A percentile compares a stretch with the other conserved stretches of the same genome.
Evolutionary conservation across 2,329 filamentous ascomycete species (phyloP).

Genomic region (Dactylellina leptospora): DNA sequence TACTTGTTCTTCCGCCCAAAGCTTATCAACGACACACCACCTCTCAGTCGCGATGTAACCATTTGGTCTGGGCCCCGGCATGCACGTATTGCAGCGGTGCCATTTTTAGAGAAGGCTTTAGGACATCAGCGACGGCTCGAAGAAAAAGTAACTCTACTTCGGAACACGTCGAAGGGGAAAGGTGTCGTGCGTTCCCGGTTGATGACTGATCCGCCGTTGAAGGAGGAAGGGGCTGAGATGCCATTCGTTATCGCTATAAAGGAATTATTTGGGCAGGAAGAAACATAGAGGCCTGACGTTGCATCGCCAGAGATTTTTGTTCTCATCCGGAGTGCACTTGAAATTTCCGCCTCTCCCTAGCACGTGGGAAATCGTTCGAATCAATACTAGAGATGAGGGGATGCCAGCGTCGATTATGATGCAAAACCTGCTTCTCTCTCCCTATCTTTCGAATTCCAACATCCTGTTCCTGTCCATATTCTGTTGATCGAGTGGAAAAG

Average conservation of each 20-base stretch:
- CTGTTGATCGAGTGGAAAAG: constrained; percentile 35
- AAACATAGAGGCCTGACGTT: constrained; percentile 38
- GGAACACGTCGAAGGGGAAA: constrained; percentile 13
- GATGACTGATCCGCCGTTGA: constrained; percentile 39
- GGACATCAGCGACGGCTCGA: constrained; percentile 3
- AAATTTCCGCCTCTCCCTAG: constrained; percentile 43
- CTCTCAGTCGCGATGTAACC: constrained; percentile 52
- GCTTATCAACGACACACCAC: constrained; percentile 50
- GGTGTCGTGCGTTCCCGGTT: constrained; percentile 33
- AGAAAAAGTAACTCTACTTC: constrained; percentile 47
- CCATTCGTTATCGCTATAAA: constrained; percentile 41
- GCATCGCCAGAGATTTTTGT: constrained; percentile 26
- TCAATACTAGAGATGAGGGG: background rate
- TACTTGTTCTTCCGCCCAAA: constrained; percentile 30
- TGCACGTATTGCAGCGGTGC: constrained; percentile 33
- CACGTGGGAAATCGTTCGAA: constrained; percentile 22
- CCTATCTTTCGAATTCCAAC: constrained; percentile 10
- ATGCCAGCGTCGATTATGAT: constrained; percentile 11
- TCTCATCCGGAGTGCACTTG: constrained; percentile 4
- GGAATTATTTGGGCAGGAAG: constrained; percentile 22
- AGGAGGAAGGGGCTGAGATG: constrained; percentile 39
- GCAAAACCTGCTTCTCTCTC: constrained; percentile 6
- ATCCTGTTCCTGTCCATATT: constrained; percentile 47
- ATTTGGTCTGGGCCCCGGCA: constrained; percentile 34
- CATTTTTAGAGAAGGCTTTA: constrained; percentile 53